Evolutionary conservation across 2,329 filamentous ascomycete species (phyloP), one percentile per base, ranked within the genome.

Genomic region (Cladobotryum protrusum): DNA sequence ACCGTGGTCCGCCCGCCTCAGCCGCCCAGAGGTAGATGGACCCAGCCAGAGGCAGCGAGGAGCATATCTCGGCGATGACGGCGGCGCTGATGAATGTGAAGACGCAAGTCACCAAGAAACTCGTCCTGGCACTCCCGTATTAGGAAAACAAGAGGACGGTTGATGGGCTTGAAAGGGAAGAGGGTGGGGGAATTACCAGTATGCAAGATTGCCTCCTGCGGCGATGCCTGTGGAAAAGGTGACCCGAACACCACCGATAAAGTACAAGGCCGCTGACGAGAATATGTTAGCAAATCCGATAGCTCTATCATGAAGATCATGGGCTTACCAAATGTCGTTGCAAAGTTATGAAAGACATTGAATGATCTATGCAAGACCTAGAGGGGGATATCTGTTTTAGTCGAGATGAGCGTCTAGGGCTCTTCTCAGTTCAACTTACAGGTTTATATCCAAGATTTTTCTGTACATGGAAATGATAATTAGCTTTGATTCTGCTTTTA

Each of bases 1-100:
- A 81, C 18, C 69, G 69, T 20, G 72, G 75, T 5, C 78, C 78
- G 40, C 78, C 78, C 15, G 78, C 69, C 56, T 81, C 78, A 37
- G 78, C 78, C n/a, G 78, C 78, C 78, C 78, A 81, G 15, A 82
- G 70, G 53, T 81, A 82, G 58, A 82, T 82, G 2, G 77, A 80
- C 0, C 78, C 78, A 12, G 78, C 78, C 2, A 78, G 73, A 1
- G 78, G 78, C 3, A 79, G 73, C 3, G 78, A 78, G 18, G 78
- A 81, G 57, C 79, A 82, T 36, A 80, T 76, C 58, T 82, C 79
- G 5, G 79, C 79, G 49, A 82, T 74, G 5, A 81, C 77, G 2
- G 78, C 77, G 0, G 79, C 79, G 0, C 79, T 81, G 53, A 82
- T 81, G 61, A 78, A 79, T 2, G 77, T 79, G 61, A 82, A 82